Evolutionary conservation across 768 basidiomycete genomes (phyloP).

Genomic region (Amanita muscaria): DNA sequence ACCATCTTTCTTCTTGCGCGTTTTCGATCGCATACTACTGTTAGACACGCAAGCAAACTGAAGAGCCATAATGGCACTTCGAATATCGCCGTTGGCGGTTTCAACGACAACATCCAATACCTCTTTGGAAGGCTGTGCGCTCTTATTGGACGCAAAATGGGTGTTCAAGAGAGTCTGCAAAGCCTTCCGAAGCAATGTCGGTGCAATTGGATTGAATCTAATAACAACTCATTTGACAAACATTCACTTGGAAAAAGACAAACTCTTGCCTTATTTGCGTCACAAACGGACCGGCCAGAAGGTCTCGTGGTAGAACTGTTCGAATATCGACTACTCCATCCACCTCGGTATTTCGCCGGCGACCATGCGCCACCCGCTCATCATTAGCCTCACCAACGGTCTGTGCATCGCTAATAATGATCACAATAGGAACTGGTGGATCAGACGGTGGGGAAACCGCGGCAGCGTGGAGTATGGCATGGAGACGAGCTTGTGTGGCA

Average conservation of each 20-base stretch:
- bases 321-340: slow-evolving; percentile 44
- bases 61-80: slow-evolving; percentile 88
- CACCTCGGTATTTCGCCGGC: slow-evolving; percentile 18
- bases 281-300: slow-evolving; percentile 66
- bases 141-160: slow-evolving; percentile 33
- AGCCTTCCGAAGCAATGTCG: slow-evolving; percentile 75
- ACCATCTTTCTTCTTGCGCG: slow-evolving; percentile 25
- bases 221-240: slow-evolving; percentile 3
- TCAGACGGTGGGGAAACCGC: slow-evolving; percentile 28
- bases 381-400: slow-evolving; percentile 59
- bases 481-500: slow-evolving; percentile 62
- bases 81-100: slow-evolving; percentile 82
- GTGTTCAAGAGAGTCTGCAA: slow-evolving; percentile 48
- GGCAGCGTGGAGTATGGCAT: slow-evolving; percentile 54
- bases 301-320: slow-evolving; percentile 57
- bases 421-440: slow-evolving; percentile 56
- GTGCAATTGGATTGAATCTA: slow-evolving; percentile 90
- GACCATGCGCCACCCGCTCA: slow-evolving; percentile 33
- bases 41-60: slow-evolving; percentile 67
- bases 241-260: slow-evolving; percentile 9
- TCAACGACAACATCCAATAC: slow-evolving; percentile 69
- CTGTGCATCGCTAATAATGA: slow-evolving; percentile 80
- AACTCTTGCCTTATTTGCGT: slow-evolving; percentile 63
- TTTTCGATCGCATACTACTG: slow-evolving; percentile 14
- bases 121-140: slow-evolving; percentile 45